These are phyloP conservation scores for Neospora caninum DNA, from an alignment of 169 alveolate genomes.

Conservation along the genomic window DNA sequence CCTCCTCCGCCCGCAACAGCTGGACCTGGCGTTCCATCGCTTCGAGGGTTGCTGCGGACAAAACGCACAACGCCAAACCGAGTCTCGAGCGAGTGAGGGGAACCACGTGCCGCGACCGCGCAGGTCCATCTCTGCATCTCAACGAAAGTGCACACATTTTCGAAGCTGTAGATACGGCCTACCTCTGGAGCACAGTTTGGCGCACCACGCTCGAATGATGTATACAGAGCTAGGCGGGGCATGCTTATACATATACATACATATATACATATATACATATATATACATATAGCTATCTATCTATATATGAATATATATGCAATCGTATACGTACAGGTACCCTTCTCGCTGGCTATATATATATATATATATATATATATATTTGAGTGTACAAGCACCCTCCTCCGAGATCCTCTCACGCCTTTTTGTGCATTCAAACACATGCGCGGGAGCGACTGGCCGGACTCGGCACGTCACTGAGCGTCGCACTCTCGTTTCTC, in stretches of 20 bases:
- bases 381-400: no score
- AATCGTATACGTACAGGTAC: no score
- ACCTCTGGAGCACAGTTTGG: no score
- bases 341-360: no score
- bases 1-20: constrained; percentile 60
- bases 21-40: constrained; percentile 58
- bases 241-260: not conserved
- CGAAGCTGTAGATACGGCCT: no score
- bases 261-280: not conserved
- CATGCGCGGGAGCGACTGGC: no score
- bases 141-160: no score
- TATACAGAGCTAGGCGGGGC: no score
- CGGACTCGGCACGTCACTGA: no score
- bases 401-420: no score
- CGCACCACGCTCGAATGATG: no score
- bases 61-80: not conserved
- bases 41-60: constrained; percentile 58
- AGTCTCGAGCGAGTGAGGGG: not conserved
- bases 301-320: not conserved
- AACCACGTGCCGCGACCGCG: not conserved
- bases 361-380: not conserved
- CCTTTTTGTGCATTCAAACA: not conserved
- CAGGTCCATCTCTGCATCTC: no score
- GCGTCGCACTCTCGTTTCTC: not conserved
- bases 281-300: not conserved